These are phyloP conservation scores for Vaucheria bursata DNA, from an alignment of 352 stramenopile species.

Conservation along the genomic window DNA sequence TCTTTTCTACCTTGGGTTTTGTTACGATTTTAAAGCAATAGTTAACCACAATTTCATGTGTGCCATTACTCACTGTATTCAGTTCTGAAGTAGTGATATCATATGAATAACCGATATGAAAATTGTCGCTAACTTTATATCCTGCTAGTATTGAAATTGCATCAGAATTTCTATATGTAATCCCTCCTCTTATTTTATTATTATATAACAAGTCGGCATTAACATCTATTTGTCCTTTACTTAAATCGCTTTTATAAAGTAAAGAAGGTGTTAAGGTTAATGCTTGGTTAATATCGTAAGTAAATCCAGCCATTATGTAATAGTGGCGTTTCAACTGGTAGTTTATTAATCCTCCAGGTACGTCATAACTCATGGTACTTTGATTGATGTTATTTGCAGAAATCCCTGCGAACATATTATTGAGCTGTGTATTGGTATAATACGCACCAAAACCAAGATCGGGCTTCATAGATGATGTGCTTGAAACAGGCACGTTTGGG, in stretches of 20 bases:
- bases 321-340: constrained; percentile 6
- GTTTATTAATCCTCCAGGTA: constrained; percentile 8
- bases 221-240: constrained; percentile 8
- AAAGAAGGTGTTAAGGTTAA: constrained; percentile 8
- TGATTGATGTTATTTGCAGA: constrained; percentile 8
- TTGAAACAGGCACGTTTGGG: constrained; percentile 5
- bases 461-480: constrained; percentile 5
- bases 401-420: constrained; percentile 8
- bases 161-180: constrained; percentile 9
- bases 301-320: constrained; percentile 8
- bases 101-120: constrained; percentile 9
- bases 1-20: constrained; percentile 8
- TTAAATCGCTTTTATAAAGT: constrained; percentile 9
- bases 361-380: constrained; percentile 7
- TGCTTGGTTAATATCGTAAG: constrained; percentile 8
- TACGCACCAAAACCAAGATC: constrained; percentile 6
- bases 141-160: constrained; percentile 7
- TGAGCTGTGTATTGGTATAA: constrained; percentile 8
- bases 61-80: constrained; percentile 7
- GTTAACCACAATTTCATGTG: constrained; percentile 8
- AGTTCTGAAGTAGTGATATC: constrained; percentile 8
- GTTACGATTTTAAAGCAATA: constrained; percentile 9
- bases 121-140: constrained; percentile 9
- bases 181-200: constrained; percentile 8
- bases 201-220: constrained; percentile 8